A percentile compares a stretch with the other conserved stretches of the same genome.
phyloP scores from a whole-genome alignment of 2,329 filamentous ascomycete species.

The Parastagonospora avenae region DNA sequence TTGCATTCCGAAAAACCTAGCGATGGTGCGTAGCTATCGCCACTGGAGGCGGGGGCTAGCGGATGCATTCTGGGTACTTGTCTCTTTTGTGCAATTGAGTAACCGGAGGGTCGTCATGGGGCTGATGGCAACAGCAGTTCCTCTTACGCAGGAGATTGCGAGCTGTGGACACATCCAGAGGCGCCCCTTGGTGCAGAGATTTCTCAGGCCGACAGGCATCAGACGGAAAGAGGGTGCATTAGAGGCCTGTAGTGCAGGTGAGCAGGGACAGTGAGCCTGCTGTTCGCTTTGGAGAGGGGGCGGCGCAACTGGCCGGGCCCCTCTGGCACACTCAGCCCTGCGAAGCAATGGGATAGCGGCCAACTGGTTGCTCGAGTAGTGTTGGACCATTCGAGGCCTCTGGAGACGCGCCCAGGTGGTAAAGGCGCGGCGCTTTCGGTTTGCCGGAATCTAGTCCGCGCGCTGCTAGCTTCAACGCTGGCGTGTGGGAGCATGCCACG shows the following conservation, averaged over 20 bases:
- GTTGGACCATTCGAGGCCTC: constrained; percentile 22
- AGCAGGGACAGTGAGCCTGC: constrained; percentile 2
- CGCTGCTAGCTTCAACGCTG: constrained; percentile 7
- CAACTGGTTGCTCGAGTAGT: constrained; percentile 5
- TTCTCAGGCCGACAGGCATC: constrained; percentile 24
- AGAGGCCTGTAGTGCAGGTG: constrained; percentile 4
- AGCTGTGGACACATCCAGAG: constrained; percentile 14
- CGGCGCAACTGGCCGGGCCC: constrained; percentile 4
- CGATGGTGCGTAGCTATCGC: constrained; percentile 21
- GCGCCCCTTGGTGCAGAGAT: constrained; percentile 21
- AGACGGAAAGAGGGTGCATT: constrained; percentile 14
- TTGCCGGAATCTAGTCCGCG: constrained; percentile 23
- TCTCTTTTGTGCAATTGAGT: constrained; percentile 10
- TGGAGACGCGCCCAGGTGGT: constrained; percentile 22
- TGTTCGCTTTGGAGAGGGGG: background rate
- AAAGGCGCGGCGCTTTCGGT: constrained; percentile 22
- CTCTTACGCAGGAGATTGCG: constrained; percentile 30
- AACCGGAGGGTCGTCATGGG: constrained; percentile 11
- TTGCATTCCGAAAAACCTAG: constrained; percentile 34
- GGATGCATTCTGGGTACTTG: constrained; percentile 27
- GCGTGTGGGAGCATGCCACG: constrained; percentile 21
- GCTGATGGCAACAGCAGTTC: constrained; percentile 18
- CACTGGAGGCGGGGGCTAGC: constrained; percentile 27
- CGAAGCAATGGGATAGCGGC: constrained; percentile 4
- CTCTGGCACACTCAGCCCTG: constrained; percentile 19